These are phyloP conservation scores for Hypomyces perniciosus DNA, from an alignment of 2,329 filamentous ascomycete species.

Conservation along the genomic window DNA sequence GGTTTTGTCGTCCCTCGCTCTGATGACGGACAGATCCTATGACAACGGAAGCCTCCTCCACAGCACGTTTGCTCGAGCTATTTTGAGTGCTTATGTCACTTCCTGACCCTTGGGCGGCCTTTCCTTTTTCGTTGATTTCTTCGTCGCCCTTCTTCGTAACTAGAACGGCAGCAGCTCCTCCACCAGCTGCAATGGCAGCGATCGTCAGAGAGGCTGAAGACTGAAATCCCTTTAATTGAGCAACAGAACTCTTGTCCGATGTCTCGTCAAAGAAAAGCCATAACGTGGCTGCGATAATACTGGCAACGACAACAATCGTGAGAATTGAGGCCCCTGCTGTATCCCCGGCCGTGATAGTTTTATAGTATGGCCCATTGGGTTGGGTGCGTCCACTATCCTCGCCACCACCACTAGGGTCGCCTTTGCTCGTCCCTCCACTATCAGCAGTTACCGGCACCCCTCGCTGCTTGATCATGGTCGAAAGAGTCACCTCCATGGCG, in stretches of 20 bases:
- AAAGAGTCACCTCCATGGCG: constrained; percentile 58
- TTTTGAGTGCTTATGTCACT: constrained; percentile 17
- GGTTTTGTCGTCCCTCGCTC: constrained; percentile 18
- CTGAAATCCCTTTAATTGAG: constrained; percentile 27
- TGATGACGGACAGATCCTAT: constrained; percentile 18
- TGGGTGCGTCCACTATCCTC: constrained; percentile 37
- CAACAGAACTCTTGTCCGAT: constrained; percentile 25
- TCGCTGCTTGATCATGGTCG: constrained; percentile 48
- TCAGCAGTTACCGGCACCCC: constrained; percentile 38
- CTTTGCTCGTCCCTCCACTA: constrained; percentile 53
- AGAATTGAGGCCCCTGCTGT: constrained; percentile 61
- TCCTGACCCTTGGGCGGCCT: constrained; percentile 7
- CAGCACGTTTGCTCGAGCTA: constrained; percentile 17
- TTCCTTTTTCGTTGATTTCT: constrained; percentile 19
- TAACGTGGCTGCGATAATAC: constrained; percentile 46
- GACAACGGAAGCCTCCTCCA: constrained; percentile 12
- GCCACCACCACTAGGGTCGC: constrained; percentile 41
- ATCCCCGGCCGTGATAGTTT: constrained; percentile 49
- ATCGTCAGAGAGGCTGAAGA: constrained; percentile 16
- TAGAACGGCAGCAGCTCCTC: constrained; percentile 18
- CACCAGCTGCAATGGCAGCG: constrained; percentile 19
- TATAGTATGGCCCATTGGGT: constrained; percentile 20
- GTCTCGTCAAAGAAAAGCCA: constrained; percentile 47
- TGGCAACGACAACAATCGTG: constrained; percentile 52
- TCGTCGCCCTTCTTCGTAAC: constrained; percentile 14